These are phyloP conservation scores for Porogramme epimiltina DNA, from an alignment of 1,284 basidiomycete species.

Conservation along the genomic window DNA sequence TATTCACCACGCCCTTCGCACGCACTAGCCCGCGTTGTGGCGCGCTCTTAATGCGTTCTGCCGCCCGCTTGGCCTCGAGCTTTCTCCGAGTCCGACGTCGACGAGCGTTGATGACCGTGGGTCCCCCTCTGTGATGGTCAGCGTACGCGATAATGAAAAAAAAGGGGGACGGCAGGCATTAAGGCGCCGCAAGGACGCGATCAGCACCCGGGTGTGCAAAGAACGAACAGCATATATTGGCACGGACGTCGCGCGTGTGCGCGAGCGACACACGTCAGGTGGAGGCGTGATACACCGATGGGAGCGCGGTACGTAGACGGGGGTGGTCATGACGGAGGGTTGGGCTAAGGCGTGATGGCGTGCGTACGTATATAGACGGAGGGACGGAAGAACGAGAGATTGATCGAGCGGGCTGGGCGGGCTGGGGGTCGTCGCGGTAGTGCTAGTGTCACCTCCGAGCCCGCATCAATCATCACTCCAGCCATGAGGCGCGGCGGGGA, in stretches of 20 bases:
- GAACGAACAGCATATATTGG: not conserved
- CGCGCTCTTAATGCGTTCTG: not conserved
- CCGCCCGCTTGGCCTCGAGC: too few relatives aligned
- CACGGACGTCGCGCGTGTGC: too few relatives aligned
- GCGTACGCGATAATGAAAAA: too few relatives aligned
- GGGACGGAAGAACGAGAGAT: constrained; percentile 7
- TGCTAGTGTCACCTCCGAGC: constrained; percentile 3
- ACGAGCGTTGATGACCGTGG: not conserved
- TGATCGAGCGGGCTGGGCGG: constrained; percentile 13
- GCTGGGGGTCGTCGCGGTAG: constrained; percentile 8
- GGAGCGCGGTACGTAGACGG: constrained; percentile 2
- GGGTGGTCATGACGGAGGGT: constrained; percentile 3
- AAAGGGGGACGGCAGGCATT: too few relatives aligned
- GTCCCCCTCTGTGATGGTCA: too few relatives aligned
- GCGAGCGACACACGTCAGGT: not conserved
- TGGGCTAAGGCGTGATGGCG: not conserved
- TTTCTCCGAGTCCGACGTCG: not conserved
- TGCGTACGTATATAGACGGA: not conserved
- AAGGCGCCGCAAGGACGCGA: too few relatives aligned
- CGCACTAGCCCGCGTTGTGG: not conserved
- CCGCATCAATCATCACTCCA: constrained; percentile 16
- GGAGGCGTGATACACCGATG: constrained; percentile 6
- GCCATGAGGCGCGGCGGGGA: constrained; percentile 10
- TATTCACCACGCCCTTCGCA: not conserved
- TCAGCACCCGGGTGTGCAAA: too few relatives aligned